phyloP scores from a whole-genome alignment of 2,329 filamentous ascomycete genomes.

The Paecilomyces niveus region DNA sequence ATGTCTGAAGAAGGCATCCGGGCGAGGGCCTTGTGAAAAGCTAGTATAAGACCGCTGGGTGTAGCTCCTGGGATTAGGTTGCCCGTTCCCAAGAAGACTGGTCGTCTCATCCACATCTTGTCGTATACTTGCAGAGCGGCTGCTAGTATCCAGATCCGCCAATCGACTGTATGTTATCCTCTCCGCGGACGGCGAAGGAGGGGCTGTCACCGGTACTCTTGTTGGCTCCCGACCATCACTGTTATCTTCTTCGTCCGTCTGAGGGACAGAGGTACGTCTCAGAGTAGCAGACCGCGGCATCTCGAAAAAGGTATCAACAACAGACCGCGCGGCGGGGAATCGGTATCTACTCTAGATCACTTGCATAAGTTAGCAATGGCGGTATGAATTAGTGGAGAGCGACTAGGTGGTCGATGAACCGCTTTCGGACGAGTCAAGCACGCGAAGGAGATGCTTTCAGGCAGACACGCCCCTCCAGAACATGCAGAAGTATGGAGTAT shows the following conservation, averaged over 20 bases:
- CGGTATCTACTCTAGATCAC: neutral
- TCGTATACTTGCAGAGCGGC: constrained; percentile 19
- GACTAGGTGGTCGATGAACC: neutral
- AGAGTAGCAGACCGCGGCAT: constrained; percentile 8
- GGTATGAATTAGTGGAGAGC: neutral
- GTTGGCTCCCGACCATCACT: constrained; percentile 1
- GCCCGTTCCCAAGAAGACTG: constrained; percentile 22
- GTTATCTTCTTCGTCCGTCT: constrained; percentile 5
- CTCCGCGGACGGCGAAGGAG: constrained; percentile 29
- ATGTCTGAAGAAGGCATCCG: constrained; percentile 26
- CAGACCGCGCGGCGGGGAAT: neutral
- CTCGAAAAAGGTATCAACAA: neutral
- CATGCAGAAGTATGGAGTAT: neutral
- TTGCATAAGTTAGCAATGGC: neutral
- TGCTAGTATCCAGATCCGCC: constrained; percentile 24
- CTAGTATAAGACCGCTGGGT: constrained; percentile 31
- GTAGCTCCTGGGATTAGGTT: constrained; percentile 10
- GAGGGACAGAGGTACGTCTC: neutral
- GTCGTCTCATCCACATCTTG: constrained; percentile 26
- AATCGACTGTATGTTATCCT: constrained; percentile 22
- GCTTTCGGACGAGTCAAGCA: neutral
- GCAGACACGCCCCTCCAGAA: neutral
- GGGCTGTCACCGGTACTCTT: constrained; percentile 17
- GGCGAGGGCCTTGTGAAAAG: constrained; percentile 22
- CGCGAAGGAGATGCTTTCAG: neutral